phyloP scores from a whole-genome alignment of 2,329 filamentous ascomycete genomes.

The Pseudogymnoascus sp. region DNA sequence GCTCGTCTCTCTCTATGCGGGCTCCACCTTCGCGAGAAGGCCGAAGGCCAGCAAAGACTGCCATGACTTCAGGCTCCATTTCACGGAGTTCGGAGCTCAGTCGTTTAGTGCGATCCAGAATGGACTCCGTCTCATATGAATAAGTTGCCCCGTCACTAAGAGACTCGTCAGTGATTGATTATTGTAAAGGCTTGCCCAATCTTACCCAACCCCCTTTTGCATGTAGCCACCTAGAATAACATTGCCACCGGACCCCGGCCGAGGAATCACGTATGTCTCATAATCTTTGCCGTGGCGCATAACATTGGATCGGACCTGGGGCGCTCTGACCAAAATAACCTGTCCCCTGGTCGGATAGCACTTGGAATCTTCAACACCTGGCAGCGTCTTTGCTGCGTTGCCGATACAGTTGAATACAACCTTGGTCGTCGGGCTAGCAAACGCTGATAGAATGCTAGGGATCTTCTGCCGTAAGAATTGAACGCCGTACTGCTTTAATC shows the following conservation, averaged over 20 bases:
- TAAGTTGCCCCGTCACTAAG: constrained; percentile 31
- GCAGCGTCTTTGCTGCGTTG: constrained; percentile 13
- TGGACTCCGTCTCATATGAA: constrained; percentile 32
- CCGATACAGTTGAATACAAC: constrained; percentile 17
- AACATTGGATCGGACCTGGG: constrained; percentile 31
- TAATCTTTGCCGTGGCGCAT: constrained; percentile 35
- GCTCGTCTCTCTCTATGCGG: constrained; percentile 28
- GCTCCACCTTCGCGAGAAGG: constrained; percentile 33
- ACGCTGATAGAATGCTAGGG: constrained; percentile 25
- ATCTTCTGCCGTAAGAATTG: constrained; percentile 28
- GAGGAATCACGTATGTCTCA: constrained; percentile 36
- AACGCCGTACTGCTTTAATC: constrained; percentile 28
- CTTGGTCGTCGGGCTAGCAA: constrained; percentile 11
- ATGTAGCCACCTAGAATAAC: constrained; percentile 35
- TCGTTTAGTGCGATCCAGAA: constrained; percentile 30
- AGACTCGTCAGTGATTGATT: not conserved
- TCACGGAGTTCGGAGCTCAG: constrained; percentile 29
- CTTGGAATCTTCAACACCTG: constrained; percentile 18
- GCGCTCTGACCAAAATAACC: constrained; percentile 29
- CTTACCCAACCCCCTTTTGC: constrained; percentile 31
- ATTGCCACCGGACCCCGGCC: constrained; percentile 32
- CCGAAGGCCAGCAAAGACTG: constrained; percentile 29
- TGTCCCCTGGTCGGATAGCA: constrained; percentile 23
- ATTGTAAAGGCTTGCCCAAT: not conserved
- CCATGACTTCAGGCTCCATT: constrained; percentile 27